Evolutionary conservation across 306 rosid species (phyloP).

Genomic region (Prunus campanulata): DNA sequence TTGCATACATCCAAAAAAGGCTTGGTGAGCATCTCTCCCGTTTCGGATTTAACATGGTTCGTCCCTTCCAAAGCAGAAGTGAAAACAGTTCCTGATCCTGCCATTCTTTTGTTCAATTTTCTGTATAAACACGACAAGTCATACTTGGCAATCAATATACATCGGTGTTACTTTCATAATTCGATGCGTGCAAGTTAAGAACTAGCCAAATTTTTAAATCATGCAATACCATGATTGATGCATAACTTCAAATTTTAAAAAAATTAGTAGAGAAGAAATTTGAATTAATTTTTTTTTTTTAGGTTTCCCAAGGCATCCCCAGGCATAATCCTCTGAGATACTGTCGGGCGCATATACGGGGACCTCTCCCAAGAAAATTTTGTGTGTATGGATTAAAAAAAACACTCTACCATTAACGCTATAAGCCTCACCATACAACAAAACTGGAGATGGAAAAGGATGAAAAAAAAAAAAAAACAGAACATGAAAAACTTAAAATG

Average conservation of each 20-base stretch:
- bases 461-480: background rate
- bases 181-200: constrained; percentile 11
- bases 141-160: background rate
- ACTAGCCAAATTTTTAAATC: background rate
- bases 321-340: too few relatives aligned
- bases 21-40: constrained; percentile 55
- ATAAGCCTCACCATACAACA: background rate
- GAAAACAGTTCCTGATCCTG: constrained; percentile 51
- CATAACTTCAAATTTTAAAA: background rate
- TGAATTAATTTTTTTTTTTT: too few relatives aligned
- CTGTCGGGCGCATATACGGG: too few relatives aligned
- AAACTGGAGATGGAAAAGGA: background rate
- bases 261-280: too few relatives aligned
- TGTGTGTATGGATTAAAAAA: background rate
- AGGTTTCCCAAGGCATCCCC: too few relatives aligned
- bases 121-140: background rate
- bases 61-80: constrained; percentile 57
- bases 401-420: background rate
- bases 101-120: constrained; percentile 27
- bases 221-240: background rate
- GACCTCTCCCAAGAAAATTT: too few relatives aligned
- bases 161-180: background rate
- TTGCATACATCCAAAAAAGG: constrained; percentile 80
- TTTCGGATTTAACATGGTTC: constrained; percentile 47
- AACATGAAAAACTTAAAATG: background rate